Conservation (phyloP, 2,329 filamentous ascomycete species). For the Botrytis elliptica region DNA sequence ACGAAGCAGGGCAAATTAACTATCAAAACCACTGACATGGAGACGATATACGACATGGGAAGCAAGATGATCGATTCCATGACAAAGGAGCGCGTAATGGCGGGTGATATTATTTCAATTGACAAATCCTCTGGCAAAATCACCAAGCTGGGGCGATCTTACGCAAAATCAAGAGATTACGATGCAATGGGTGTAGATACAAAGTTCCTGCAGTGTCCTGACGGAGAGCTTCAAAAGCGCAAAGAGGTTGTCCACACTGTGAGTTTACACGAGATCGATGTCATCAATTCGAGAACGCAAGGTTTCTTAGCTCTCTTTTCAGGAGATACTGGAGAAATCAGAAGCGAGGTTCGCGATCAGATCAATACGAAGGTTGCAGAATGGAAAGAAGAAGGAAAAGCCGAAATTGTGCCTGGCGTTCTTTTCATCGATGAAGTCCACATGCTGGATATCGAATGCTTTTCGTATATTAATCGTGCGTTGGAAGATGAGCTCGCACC, state of each 20-base stretch:
- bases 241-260: conserved; percentile 98
- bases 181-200: conserved; percentile 98
- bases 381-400: conserved; percentile 99
- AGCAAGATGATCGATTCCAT: conserved; percentile 99
- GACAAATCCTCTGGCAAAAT: conserved; percentile 99
- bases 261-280: conserved; percentile 95
- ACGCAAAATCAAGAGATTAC: conserved; percentile 93
- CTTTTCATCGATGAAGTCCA: conserved; percentile 99
- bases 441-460: conserved; percentile 99
- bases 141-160: conserved; percentile 92
- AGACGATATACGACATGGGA: conserved; percentile 99
- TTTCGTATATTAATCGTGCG: conserved; percentile 96
- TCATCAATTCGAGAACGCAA: conserved; percentile 98
- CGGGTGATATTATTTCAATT: conserved; percentile 96
- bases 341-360: conserved; percentile 95
- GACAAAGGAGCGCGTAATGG: conserved; percentile 99
- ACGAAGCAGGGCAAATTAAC: conserved; percentile 99
- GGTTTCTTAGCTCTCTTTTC: conserved; percentile 97
- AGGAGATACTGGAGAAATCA: conserved; percentile 95
- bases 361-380: conserved; percentile 99
- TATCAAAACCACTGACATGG: conserved; percentile 99
- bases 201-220: conserved; percentile 96
- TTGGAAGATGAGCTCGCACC: conserved; percentile 92
- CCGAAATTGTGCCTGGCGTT: conserved; percentile 94
- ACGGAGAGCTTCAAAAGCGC: conserved; percentile 94